Evolutionary conservation across 345 rosid genomes (phyloP).

Genomic region (Nasturtium officinale): DNA sequence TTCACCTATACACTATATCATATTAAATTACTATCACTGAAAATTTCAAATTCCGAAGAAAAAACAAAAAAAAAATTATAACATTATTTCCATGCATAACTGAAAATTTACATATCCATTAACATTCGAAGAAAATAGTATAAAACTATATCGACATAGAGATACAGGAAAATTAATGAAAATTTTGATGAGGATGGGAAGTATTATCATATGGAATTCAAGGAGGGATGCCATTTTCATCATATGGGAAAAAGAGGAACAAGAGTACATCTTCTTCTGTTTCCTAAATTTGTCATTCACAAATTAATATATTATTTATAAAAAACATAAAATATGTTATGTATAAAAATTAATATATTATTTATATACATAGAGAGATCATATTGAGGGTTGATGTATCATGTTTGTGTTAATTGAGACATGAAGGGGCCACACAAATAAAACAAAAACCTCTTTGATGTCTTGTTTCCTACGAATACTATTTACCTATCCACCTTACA

Average conservation of each 20-base stretch:
- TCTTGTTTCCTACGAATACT: background rate
- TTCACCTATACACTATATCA: too few species aligned
- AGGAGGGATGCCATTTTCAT: slow-evolving; percentile 14
- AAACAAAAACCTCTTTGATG: background rate
- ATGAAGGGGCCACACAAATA: slow-evolving; percentile 21
- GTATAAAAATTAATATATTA: slow-evolving; percentile 8
- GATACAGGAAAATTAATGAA: slow-evolving; percentile 1
- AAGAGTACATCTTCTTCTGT: slow-evolving; percentile 2
- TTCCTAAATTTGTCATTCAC: slow-evolving; percentile 12
- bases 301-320: background rate
- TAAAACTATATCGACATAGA: too few species aligned
- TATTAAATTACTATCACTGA: too few species aligned
- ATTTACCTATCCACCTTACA: background rate
- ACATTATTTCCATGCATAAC: too few species aligned
- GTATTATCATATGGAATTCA: slow-evolving; percentile 12
- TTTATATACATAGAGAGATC: too few species aligned
- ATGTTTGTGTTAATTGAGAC: slow-evolving; percentile 16
- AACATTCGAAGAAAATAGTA: too few species aligned
- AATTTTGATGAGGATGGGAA: slow-evolving; percentile 14
- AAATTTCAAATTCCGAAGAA: too few species aligned
- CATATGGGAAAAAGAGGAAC: slow-evolving; percentile 5
- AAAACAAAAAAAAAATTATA: too few species aligned
- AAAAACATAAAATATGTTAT: background rate
- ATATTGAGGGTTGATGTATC: slow-evolving; percentile 9
- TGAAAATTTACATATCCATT: too few species aligned